Evolutionary conservation across 495 filamentous ascomycete genomes (phyloP), one percentile per base, ranked within the genome.

Genomic region (Parmelia sp.): DNA sequence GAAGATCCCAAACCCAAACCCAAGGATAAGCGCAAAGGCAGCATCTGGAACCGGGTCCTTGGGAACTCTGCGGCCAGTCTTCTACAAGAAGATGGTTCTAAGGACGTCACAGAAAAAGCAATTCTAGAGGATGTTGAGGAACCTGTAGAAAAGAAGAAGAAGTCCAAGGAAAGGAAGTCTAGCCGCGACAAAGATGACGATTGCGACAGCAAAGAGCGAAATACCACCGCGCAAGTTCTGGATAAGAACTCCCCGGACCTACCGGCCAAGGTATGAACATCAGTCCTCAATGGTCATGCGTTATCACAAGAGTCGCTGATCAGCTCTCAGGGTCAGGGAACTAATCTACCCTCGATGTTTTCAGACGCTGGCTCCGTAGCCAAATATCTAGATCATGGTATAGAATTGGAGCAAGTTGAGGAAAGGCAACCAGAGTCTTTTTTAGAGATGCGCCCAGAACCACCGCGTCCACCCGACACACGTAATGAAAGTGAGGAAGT

Each of bases 391-490:
- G 51, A 57, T 1, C 23, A n/a, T 58, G 33, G 56, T 10, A 17
- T 62, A 15, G 47, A 66, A 25, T 21, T 27, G 39, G 58, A 33
- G 59, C 53, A 65, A 29, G 40, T 33, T 31, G 39, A 63, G 40
- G 71, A 72, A 59, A 69, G 76, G 65, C 69, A 77, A 60, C 63
- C 71, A 37, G 63, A 70, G 72, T 75, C 76, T 79, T 81, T 80
- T 79, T 79, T 83, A 81, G 78, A 69, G 65, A 73, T 75, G 66
- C 69, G 77, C 78, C 77, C 76, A 71, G 78, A 79, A 77, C 75
- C 79, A 74, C 79, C 75, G 73, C 65, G 45, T 37, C 63, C 65
- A 51, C 67, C 69, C 69, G 59, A 69, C 49, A 60, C 55, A 31
- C 55, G 40, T 56, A 42, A 37, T 25, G 44, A 40, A 31, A 53